These are phyloP conservation scores for Hymenotorrendiella dingleyae DNA, from an alignment of 2,329 filamentous ascomycete genomes.

Conservation along the genomic window DNA sequence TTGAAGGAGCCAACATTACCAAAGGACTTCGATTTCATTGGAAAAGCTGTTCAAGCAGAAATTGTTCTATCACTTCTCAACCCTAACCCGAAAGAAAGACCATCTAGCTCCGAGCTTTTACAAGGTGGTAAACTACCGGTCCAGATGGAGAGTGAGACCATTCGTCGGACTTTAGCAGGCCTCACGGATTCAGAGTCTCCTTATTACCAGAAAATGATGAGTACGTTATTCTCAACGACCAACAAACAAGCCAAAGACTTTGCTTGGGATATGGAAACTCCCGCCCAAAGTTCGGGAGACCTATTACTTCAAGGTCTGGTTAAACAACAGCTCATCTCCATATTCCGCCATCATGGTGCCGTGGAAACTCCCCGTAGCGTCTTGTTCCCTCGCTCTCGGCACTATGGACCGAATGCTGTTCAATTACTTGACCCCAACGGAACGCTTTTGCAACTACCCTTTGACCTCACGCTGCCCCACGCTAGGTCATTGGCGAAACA, in stretches of 20 bases:
- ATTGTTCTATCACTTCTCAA: constrained; percentile 77
- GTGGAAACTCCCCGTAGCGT: constrained; percentile 70
- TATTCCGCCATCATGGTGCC: constrained; percentile 87
- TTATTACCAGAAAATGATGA: constrained; percentile 84
- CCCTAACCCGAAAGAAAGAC: constrained; percentile 76
- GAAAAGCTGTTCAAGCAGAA: constrained; percentile 62
- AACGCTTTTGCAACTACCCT: constrained; percentile 88
- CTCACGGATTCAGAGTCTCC: constrained; percentile 77
- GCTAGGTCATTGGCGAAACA: constrained; percentile 77
- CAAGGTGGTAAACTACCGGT: constrained; percentile 82
- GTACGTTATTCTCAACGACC: constrained; percentile 68
- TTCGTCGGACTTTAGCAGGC: constrained; percentile 74
- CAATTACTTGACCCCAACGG: constrained; percentile 77
- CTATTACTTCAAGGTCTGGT: constrained; percentile 67
- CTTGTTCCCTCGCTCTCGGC: constrained; percentile 74
- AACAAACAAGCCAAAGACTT: constrained; percentile 76
- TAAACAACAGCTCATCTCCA: constrained; percentile 65
- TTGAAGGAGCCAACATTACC: constrained; percentile 65
- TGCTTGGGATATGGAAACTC: constrained; percentile 65
- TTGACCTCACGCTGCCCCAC: constrained; percentile 84
- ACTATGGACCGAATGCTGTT: constrained; percentile 70
- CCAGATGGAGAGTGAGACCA: constrained; percentile 88
- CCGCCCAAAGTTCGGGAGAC: constrained; percentile 49
- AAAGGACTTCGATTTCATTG: constrained; percentile 63
- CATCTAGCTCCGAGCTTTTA: constrained; percentile 74